Conservation (phyloP, 805 yeast species). For the Cyberlindnera xylosilytica region DNA sequence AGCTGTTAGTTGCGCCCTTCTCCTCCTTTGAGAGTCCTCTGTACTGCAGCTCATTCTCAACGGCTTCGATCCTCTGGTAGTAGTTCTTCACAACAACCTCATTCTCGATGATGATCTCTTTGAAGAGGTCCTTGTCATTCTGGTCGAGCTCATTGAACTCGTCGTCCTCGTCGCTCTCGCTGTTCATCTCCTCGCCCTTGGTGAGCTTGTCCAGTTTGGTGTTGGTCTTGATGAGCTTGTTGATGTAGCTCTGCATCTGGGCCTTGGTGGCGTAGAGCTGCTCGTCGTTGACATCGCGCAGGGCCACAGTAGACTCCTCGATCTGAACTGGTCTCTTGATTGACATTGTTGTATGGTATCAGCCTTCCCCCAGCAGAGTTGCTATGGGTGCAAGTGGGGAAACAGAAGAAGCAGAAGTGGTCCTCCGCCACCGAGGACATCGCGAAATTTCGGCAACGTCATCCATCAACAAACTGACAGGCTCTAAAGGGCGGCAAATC, state of each 20-base stretch:
- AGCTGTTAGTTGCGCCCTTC: too few relatives aligned
- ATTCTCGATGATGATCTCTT: slow-evolving; percentile 57
- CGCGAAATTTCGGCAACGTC: too few relatives aligned
- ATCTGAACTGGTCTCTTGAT: slow-evolving; percentile 37
- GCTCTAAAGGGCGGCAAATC: too few relatives aligned
- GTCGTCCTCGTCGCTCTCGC: slow-evolving; percentile 24
- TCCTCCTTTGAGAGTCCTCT: slow-evolving; percentile 32
- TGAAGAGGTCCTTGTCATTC: slow-evolving; percentile 48
- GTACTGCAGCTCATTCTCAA: slow-evolving; percentile 45
- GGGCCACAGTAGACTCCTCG: slow-evolving; percentile 48
- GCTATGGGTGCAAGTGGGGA: neutral
- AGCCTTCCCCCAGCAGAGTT: too few relatives aligned
- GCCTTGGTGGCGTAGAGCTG: slow-evolving; percentile 33
- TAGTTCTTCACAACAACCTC: slow-evolving; percentile 51
- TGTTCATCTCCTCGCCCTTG: slow-evolving; percentile 29
- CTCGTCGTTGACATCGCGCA: slow-evolving; percentile 50
- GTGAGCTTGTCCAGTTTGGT: slow-evolving; percentile 42
- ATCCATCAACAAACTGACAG: too few relatives aligned
- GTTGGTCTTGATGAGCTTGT: slow-evolving; percentile 51
- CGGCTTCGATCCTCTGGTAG: slow-evolving; percentile 39
- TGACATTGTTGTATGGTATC: slow-evolving; percentile 19
- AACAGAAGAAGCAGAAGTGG: too few relatives aligned
- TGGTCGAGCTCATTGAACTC: slow-evolving; percentile 28
- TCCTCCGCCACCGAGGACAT: too few relatives aligned
- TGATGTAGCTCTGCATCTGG: slow-evolving; percentile 40